phyloP scores from a whole-genome alignment of 2,329 filamentous ascomycete genomes.

The Trichoderma sp. region DNA sequence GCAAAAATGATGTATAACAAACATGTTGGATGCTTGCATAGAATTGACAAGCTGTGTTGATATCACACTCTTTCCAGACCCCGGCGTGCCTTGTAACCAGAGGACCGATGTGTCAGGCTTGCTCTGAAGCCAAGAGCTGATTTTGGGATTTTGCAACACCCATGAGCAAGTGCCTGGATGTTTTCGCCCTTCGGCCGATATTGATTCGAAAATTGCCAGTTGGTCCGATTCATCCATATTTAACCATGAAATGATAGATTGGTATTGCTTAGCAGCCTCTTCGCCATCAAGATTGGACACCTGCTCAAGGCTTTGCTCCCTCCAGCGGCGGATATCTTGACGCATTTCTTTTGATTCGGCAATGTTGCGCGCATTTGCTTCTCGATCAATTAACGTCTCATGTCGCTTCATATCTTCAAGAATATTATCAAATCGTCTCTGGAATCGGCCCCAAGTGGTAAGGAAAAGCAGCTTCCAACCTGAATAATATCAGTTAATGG shows the following conservation, averaged over 20 bases:
- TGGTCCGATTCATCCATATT: neutral
- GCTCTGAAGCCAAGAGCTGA: neutral
- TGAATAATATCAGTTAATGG: neutral
- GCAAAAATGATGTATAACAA: neutral
- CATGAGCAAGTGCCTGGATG: neutral
- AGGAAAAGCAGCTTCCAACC: neutral
- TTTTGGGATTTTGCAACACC: neutral
- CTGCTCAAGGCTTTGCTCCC: constrained; percentile 51
- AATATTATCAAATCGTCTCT: neutral
- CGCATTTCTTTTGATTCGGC: neutral
- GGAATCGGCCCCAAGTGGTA: neutral
- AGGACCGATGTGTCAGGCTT: neutral
- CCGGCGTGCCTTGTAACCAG: neutral
- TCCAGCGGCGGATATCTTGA: constrained; percentile 27
- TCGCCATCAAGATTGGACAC: neutral
- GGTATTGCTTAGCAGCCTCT: neutral
- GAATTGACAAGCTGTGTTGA: neutral
- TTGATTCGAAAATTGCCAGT: neutral
- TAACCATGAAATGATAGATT: neutral
- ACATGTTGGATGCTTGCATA: neutral
- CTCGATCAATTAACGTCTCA: neutral
- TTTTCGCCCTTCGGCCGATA: neutral
- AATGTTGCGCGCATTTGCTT: neutral
- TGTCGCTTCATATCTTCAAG: neutral
- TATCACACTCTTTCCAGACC: neutral